Evolutionary conservation across 2,329 filamentous ascomycete species (phyloP).

Genomic region (Cordyceps cicadae): DNA sequence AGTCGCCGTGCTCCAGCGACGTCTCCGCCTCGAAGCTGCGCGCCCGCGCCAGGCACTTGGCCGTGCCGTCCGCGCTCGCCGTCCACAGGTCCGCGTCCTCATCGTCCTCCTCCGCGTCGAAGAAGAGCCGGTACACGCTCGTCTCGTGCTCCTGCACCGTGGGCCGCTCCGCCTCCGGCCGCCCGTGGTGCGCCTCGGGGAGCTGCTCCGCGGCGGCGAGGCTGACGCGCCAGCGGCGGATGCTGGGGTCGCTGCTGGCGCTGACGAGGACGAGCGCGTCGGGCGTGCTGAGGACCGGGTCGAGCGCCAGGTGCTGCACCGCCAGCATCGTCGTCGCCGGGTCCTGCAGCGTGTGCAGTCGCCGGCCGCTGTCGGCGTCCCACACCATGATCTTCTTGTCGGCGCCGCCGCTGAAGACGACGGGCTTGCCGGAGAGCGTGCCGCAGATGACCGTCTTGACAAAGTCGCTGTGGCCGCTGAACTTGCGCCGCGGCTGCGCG

Average conservation of each 20-base stretch:
- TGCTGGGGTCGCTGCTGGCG: conserved; percentile 71
- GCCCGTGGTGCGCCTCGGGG: conserved; percentile 34
- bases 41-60: conserved; percentile 66
- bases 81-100: conserved; percentile 77
- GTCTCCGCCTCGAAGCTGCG: conserved; percentile 65
- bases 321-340: conserved; percentile 63
- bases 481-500: conserved; percentile 46
- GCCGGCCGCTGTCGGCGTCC: conserved; percentile 60
- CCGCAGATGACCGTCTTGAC: conserved; percentile 70
- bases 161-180: conserved; percentile 34
- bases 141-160: conserved; percentile 78
- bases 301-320: conserved; percentile 69
- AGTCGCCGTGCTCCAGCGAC: conserved; percentile 72
- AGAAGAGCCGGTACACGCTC: conserved; percentile 73
- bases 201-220: conserved; percentile 46
- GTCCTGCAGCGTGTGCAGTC: conserved; percentile 71
- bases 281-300: conserved; percentile 50
- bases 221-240: conserved; percentile 66
- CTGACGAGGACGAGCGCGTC: conserved; percentile 58
- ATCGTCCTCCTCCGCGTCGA: conserved; percentile 49
- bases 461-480: conserved; percentile 78
- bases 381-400: conserved; percentile 79
- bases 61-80: conserved; percentile 81
- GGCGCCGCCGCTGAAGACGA: conserved; percentile 66
- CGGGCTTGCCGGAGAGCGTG: conserved; percentile 50